Base-by-base conservation (phyloP, 768 basidiomycete genomes). In the Porphyrellus cyaneotinctus region DNA sequence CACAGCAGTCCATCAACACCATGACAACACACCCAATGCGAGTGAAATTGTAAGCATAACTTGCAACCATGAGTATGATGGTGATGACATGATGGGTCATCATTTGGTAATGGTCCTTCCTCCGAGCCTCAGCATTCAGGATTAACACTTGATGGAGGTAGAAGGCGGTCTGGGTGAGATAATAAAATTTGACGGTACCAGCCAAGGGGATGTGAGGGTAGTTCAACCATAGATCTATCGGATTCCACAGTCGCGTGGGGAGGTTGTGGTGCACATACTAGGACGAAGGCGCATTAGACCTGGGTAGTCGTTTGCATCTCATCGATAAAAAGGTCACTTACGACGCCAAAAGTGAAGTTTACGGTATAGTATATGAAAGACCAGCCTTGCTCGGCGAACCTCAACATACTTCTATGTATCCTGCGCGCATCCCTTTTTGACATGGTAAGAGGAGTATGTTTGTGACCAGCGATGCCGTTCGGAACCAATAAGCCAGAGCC, bases 371-470 rank as follows among this genome's bases (percentile, higher is more conserved):
- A 98, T 44, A 91, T 70, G 41, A 85, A 77, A 32, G 83, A 83
- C 91, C 93, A 98, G 51, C 92, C 89, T 72, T 99, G 97, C 69
- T 99, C 97, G 3, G 92, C 91, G 65, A 98, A 98, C 61, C 97
- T 78, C 41, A 89, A 67, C 37, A 93, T 84, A 55, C 82, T 85
- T 64, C 87, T 77, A 53, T 86, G 81, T 53, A 89, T 74, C 59
- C 75, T 79, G 47, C 77, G 81, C 18, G 78, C 72, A 61, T 89
- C 83, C 58, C 74, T 79, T 56, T 63, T 56, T 46, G 64, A 56
- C 59, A 56, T 68, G 53, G 49, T 47, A n/a, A 61, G 42, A 39
- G 58, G 57, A 45, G 47, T 14, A 33, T 47, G 32, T 35, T 53
- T 56, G 48, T 57, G 62, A 45, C 11, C 47, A 24, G 65, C 56